These are phyloP conservation scores for Tilletia horrida DNA, from an alignment of 1,284 basidiomycete genomes.

Conservation along the genomic window DNA sequence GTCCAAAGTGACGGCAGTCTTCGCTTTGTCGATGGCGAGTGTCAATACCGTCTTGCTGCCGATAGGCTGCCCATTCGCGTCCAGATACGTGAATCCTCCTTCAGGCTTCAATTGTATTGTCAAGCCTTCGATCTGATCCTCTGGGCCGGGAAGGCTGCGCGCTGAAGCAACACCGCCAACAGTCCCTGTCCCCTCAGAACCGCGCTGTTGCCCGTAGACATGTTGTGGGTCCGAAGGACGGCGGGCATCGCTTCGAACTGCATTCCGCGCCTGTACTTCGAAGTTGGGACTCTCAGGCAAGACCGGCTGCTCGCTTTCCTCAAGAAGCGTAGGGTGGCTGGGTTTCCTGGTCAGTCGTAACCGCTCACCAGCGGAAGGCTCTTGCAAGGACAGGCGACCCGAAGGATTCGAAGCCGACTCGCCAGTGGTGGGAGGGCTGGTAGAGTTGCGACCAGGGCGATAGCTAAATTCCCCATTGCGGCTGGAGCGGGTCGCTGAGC, in stretches of 20 bases:
- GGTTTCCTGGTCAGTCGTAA: not conserved
- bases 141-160: conserved; percentile 1
- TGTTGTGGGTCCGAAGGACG: no score
- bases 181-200: no score
- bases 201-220: no score
- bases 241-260: no score
- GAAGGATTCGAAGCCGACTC: not conserved
- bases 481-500: not conserved
- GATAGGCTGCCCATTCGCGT: conserved; percentile 45
- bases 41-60: conserved; percentile 55
- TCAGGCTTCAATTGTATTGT: conserved; percentile 12
- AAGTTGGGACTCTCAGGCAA: no score
- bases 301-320: not conserved
- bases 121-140: conserved; percentile 13
- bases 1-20: conserved; percentile 56
- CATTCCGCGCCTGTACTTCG: no score
- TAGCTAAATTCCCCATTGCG: not conserved
- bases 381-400: not conserved
- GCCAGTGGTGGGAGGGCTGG: conserved; percentile 9
- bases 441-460: not conserved
- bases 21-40: conserved; percentile 56
- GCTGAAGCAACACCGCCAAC: no score
- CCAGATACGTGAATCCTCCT: conserved; percentile 23
- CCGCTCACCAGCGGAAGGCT: not conserved
- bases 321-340: not conserved